A percentile compares a stretch with the other conserved stretches of the same genome.
Evolutionary conservation across 176 grass and related monocot genomes (phyloP).

Genomic region (Aegilops sharonensis): DNA sequence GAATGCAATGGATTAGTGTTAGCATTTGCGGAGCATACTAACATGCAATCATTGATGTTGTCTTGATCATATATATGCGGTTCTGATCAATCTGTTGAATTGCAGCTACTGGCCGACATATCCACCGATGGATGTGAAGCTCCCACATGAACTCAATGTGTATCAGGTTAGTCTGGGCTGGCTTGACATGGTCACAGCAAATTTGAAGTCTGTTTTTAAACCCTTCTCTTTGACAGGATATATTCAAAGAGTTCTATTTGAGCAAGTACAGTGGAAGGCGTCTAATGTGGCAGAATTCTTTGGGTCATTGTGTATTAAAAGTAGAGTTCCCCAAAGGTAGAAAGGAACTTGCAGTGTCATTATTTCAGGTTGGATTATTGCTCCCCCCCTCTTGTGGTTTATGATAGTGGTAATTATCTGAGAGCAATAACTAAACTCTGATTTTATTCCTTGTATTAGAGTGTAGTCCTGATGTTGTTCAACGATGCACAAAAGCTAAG

Average conservation of each 20-base stretch:
- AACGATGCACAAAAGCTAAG: conserved; percentile 93
- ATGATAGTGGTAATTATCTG: conserved; percentile 5
- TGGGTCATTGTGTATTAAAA: conserved; percentile 98
- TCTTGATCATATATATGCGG: neutral
- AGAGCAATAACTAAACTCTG: neutral
- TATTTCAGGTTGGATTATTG: conserved; percentile 76
- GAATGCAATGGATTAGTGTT: conserved; percentile 2
- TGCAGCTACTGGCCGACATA: conserved; percentile 99
- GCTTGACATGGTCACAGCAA: neutral
- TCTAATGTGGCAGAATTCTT: conserved; percentile 99
- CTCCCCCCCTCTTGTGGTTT: neutral
- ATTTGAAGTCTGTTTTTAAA: conserved; percentile 24
- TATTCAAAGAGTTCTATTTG: conserved; percentile 99
- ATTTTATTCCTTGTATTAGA: conserved; percentile 47
- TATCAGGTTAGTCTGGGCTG: conserved; percentile 74
- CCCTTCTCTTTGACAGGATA: conserved; percentile 58
- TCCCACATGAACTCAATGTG: conserved; percentile 96
- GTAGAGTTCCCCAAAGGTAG: conserved; percentile 95
- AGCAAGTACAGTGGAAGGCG: conserved; percentile 98
- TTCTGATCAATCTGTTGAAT: conserved; percentile 35
- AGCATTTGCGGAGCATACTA: neutral
- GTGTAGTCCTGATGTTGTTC: conserved; percentile 96
- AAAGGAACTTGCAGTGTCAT: conserved; percentile 99
- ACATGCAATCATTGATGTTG: neutral
- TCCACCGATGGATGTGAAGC: conserved; percentile 95